These are phyloP conservation scores for Pichia sp. DNA, from an alignment of 1,139 yeast species.

Conservation along the genomic window DNA sequence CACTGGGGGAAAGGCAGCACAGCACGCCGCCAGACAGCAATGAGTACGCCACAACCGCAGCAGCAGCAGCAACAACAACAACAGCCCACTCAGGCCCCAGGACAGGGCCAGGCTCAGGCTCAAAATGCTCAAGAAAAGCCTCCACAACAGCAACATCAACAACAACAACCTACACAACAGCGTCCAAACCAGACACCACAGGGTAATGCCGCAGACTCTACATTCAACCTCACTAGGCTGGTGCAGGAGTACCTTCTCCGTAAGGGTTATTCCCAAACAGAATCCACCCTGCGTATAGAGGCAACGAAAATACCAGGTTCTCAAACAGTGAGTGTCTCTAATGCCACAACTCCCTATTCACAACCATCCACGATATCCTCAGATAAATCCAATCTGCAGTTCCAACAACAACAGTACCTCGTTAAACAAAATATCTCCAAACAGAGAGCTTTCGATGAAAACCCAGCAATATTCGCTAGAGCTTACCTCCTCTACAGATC, in stretches of 20 bases:
- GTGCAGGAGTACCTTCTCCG: slow-evolving; percentile 88
- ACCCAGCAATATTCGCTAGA: slow-evolving; percentile 65
- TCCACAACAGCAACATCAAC: slow-evolving; percentile 1
- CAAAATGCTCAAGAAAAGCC: not conserved
- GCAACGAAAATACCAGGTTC: slow-evolving; percentile 62
- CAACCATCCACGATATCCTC: slow-evolving; percentile 30
- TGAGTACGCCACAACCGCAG: no score
- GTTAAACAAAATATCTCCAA: slow-evolving; percentile 23
- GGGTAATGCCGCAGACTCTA: no score
- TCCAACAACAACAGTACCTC: slow-evolving; percentile 28
- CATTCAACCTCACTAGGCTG: slow-evolving; percentile 35
- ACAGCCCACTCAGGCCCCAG: no score
- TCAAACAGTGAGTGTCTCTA: slow-evolving; percentile 46
- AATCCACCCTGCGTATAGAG: slow-evolving; percentile 88
- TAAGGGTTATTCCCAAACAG: slow-evolving; percentile 91
- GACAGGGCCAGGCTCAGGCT: not conserved
- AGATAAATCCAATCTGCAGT: slow-evolving; percentile 24
- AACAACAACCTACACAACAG: slow-evolving; percentile 1
- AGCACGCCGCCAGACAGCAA: no score
- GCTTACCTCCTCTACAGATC: slow-evolving; percentile 75
- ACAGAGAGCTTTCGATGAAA: slow-evolving; percentile 37
- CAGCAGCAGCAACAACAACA: no score
- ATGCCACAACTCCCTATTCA: slow-evolving; percentile 37
- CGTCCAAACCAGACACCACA: not conserved
- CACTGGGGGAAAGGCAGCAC: no score